Base-by-base conservation (phyloP, 306 rosid genomes). In the Morella rubra region DNA sequence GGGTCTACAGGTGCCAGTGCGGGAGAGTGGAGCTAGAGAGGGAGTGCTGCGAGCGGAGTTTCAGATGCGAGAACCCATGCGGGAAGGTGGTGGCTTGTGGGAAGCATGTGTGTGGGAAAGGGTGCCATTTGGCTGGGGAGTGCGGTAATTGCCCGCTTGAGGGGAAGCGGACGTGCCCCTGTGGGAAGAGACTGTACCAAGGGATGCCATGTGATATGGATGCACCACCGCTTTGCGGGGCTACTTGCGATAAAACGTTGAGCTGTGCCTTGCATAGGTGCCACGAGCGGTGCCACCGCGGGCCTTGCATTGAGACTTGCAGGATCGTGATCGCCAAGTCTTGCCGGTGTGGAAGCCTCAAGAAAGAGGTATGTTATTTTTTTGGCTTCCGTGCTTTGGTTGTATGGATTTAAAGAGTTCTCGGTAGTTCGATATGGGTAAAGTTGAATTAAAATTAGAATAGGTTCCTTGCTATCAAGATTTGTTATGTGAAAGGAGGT, bases 401-500 rank as follows among this genome's bases (percentile, higher is more conserved):
- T 83, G 83, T 59, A 62, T 77, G 65, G 8, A 9, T 77, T 81
- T 49, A 27, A 44, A 49, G 52, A 49, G 10, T 61, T 46, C 27
- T 49, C 76, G 51, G 50, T 67, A 61, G 47, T 70, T 82, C 24
- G 55, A 54, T 54, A 68, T 80, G 20, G 80, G 61, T 55, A 61
- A 66, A 80, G 80, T 85, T 74, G 83, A 59, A 83, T 86, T 87
- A 85, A 81, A 85, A 77, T 80, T 89, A 71, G 81, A 81, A 82
- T 90, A 95, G 98, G 90, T 92, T 84, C 98, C 98, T 84, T 95
- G 98, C 82, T 85, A 88, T 89, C 98, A 95, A 89, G 93, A 90
- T 76, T 89, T 95, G 85, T 53, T 84, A 12, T 95, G 98, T 78
- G 98, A 95, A 73, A 89, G 97, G 91, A 95, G 89, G 87, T 95